These are phyloP conservation scores for Ustilaginoidea virens DNA, from an alignment of 2,329 filamentous ascomycete genomes.

Conservation along the genomic window DNA sequence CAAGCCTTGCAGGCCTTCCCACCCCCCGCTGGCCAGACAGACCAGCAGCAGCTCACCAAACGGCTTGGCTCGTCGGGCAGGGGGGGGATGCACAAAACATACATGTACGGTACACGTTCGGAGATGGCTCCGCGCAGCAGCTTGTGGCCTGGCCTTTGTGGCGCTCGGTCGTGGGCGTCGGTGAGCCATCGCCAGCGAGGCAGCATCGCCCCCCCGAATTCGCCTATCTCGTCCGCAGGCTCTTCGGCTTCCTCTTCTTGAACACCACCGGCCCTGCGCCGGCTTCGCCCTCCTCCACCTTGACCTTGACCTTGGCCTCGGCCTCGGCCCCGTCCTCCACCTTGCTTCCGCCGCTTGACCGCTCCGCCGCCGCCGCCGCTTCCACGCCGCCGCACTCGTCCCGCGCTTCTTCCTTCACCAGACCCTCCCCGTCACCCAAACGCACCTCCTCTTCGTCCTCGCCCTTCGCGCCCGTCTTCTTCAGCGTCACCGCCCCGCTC, in stretches of 20 bases:
- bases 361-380: constrained; percentile 5
- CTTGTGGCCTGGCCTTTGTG: too few relatives aligned
- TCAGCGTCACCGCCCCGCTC: constrained; percentile 16
- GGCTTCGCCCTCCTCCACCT: constrained; percentile 22
- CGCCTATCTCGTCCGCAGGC: constrained; percentile 40
- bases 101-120: too few relatives aligned
- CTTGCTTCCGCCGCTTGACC: constrained; percentile 5
- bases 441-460: constrained; percentile 11
- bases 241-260: constrained; percentile 64
- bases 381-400: constrained; percentile 24
- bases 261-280: constrained; percentile 43
- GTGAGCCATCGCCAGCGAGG: too few relatives aligned
- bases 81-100: too few relatives aligned
- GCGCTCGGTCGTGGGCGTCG: too few relatives aligned
- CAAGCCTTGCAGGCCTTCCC: too few relatives aligned
- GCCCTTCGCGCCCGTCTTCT: constrained; percentile 8
- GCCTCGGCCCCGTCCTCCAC: constrained; percentile 4
- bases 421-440: constrained; percentile 11
- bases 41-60: too few relatives aligned
- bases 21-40: too few relatives aligned
- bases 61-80: too few relatives aligned
- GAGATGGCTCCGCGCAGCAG: too few relatives aligned
- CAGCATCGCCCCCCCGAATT: too few relatives aligned
- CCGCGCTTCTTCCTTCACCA: constrained; percentile 13
- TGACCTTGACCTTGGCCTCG: constrained; percentile 13